Evolutionary conservation across 257 asterid genomes (phyloP), one percentile per base, ranked within the genome.

Genomic region (Handroanthus guayacan): DNA sequence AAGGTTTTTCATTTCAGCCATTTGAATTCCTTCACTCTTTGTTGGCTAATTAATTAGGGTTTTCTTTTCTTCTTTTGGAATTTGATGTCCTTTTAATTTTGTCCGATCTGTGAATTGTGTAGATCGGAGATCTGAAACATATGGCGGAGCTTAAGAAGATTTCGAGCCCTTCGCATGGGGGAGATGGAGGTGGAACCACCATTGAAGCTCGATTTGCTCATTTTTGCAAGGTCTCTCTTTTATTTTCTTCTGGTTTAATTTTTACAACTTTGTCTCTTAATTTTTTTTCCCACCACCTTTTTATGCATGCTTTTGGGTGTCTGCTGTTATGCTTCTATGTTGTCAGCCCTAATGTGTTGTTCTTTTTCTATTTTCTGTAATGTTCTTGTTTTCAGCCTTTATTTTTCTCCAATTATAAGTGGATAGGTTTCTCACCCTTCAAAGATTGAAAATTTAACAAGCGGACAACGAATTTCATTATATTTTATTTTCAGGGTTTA

Each of bases 151-250:
- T 78, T 18, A 77, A 67, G 64, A 79, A 68, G 79, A 31, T 55
- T 34, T 76, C 83, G 2, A 80, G 80, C 78, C 84, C 87, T 71
- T 71, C 79, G 25, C 83, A 69, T 43, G 63, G 70, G 8, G 83
- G 64, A 75, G 84, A 79, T 16, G 86, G 79, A 69, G 79, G 73
- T 74, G 89, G 81, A 54, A 48, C 82, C 77, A 61, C 88, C 56
- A 72, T 87, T 82, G 93, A 89, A 82, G 86, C 87, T 81, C 92
- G 97, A 57, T 93, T 93, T 67, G 62, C 82, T 25, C 71, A 83
- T 71, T 91, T 93, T 64, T 91, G 91, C 94, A 86, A 90, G 98
- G 98, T 87, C 36, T 55, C 39, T 63, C 38, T 17, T 77, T 83
- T 67, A 2, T 11, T 17, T 45, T 20, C 48, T 69, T 75, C 12